Base-by-base conservation (phyloP, 495 filamentous ascomycete genomes). In the Melanomma pulvis-pyrius region DNA sequence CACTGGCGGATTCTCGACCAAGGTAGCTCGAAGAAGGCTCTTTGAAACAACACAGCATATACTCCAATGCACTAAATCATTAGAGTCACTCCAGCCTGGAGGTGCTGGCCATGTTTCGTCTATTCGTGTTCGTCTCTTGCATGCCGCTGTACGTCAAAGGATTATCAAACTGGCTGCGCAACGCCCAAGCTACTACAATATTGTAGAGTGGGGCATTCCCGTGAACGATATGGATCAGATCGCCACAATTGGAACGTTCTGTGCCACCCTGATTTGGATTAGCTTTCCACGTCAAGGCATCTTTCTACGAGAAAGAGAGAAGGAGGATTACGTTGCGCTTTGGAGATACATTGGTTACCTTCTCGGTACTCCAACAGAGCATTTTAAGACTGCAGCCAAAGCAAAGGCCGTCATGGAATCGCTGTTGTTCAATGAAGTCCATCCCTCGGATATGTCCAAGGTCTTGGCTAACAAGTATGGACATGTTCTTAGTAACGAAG, bases 11-110 rank as follows among this genome's bases (percentile, higher is more conserved):
- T 96, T 96, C 75, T 83, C 85, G 6, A 82, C 82, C 0, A 83
- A 87, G 66, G 85, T 89, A 7, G 89, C 90, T 2, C 83, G 85
- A 39, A 83, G 84, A 17, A 78, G 92, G 46, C 77, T 94, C 39
- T 86, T 90, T 50, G 88, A 92, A 75, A 92, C 90, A 1, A 87
- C 85, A 6, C 89, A 92, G 72, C 86, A 91, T 75, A 81, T 90
- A n/a, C 79, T 91, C 1, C 84, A 91, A 76, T 85, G 90, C 36
- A 91, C 89, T 1, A 75, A 76, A 29, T 87, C 85, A 9, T 73
- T 88, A 1, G 82, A 85, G 13, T 87, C 85, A 7, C 84, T 93
- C 67, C 80, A 87, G 62, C 88, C 87, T 0, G 87, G 85, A 24
- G 90, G 90, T 0, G 83, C 80, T 13, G 90, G 89, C 13, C 86